phyloP scores from a whole-genome alignment of 352 stramenopile species.

The Globisporangium apiculatum region DNA sequence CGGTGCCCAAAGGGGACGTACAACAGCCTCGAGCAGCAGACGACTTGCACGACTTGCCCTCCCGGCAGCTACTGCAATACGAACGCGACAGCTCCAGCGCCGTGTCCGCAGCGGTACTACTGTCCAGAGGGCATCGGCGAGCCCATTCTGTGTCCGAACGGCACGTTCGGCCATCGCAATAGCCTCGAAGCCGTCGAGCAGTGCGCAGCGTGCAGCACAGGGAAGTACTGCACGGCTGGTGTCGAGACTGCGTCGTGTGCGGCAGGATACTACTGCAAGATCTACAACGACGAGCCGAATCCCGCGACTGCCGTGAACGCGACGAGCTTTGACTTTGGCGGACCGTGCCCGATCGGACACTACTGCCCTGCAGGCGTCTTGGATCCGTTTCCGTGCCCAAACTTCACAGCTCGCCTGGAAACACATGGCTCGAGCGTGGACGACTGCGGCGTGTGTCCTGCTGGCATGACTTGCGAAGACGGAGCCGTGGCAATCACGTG shows the following conservation, averaged over 20 bases:
- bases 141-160: constrained; percentile 58
- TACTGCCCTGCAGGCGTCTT: constrained; percentile 69
- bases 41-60: constrained; percentile 39
- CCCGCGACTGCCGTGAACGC: constrained; percentile 13
- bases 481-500: constrained; percentile 60
- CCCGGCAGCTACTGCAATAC: constrained; percentile 63
- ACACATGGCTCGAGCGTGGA: constrained; percentile 36
- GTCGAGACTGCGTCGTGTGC: constrained; percentile 65
- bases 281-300: constrained; percentile 53
- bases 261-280: constrained; percentile 80
- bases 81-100: constrained; percentile 35
- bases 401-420: constrained; percentile 43
- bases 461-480: constrained; percentile 80
- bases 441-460: constrained; percentile 75
- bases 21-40: constrained; percentile 46
- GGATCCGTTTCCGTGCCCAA: constrained; percentile 64
- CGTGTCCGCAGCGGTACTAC: constrained; percentile 64
- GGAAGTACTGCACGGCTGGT: constrained; percentile 75
- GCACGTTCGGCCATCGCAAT: constrained; percentile 61
- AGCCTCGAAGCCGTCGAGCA: constrained; percentile 35
- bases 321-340: constrained; percentile 33
- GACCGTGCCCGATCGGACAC: constrained; percentile 63
- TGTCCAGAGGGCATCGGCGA: constrained; percentile 46
- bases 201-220: constrained; percentile 62
- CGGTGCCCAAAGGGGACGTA: constrained; percentile 66